Conservation (phyloP, 1,139 yeast genomes). For the Petasospora rhodanensis region DNA sequence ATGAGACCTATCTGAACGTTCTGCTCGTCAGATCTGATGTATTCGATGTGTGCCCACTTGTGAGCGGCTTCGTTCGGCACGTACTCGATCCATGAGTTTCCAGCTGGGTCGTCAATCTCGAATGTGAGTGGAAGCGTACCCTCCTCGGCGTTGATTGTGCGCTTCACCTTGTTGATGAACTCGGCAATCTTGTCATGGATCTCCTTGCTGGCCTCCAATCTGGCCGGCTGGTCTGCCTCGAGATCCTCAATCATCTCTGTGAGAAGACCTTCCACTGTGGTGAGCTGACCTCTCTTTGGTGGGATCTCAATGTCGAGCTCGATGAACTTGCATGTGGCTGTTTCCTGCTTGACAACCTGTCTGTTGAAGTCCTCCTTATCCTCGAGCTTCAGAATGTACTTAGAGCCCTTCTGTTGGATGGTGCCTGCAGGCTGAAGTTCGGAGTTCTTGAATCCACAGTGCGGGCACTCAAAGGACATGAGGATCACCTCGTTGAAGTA, state of each 20-base stretch:
- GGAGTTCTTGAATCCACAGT: slow-evolving; percentile 85
- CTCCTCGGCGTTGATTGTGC: slow-evolving; percentile 58
- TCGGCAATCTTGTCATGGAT: slow-evolving; percentile 68
- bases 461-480: slow-evolving; percentile 96
- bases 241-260: slow-evolving; percentile 83
- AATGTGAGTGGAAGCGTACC: slow-evolving; percentile 76
- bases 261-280: slow-evolving; percentile 87
- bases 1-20: slow-evolving; percentile 82
- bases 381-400: slow-evolving; percentile 69
- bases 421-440: slow-evolving; percentile 94
- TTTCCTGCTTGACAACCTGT: slow-evolving; percentile 88
- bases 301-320: slow-evolving; percentile 95
- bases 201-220: slow-evolving; percentile 72
- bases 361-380: slow-evolving; percentile 72
- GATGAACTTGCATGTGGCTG: slow-evolving; percentile 73
- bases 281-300: slow-evolving; percentile 87
- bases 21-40: slow-evolving; percentile 84
- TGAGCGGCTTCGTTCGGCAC: slow-evolving; percentile 85
- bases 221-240: slow-evolving; percentile 70
- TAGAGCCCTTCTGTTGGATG: slow-evolving; percentile 82
- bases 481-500: slow-evolving; percentile 85
- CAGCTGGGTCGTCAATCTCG: slow-evolving; percentile 88
- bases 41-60: slow-evolving; percentile 86
- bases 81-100: slow-evolving; percentile 95
- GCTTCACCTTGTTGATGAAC: slow-evolving; percentile 56